These are phyloP conservation scores for Boechera retrofracta DNA, from an alignment of 345 rosid genomes.

Conservation along the genomic window DNA sequence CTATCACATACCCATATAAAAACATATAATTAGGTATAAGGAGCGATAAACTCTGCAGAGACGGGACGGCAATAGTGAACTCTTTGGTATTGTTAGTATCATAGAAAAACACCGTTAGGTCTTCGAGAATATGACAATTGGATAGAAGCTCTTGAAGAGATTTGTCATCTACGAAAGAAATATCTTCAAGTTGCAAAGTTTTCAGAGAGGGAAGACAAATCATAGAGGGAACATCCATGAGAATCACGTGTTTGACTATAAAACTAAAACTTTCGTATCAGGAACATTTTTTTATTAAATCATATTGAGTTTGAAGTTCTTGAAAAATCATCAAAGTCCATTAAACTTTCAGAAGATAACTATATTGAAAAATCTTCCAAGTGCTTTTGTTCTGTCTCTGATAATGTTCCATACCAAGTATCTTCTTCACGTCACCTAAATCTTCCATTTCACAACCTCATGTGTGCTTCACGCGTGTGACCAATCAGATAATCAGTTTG, in stretches of 20 bases:
- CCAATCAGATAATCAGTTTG: too few relatives aligned
- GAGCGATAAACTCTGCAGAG: conserved; percentile 7
- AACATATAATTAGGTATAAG: rapidly evolving
- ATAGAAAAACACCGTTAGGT: neutral
- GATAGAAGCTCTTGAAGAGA: neutral
- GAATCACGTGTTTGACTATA: neutral
- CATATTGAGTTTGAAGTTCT: too few relatives aligned
- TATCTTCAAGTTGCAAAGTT: neutral
- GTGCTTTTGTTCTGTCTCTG: too few relatives aligned
- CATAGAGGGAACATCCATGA: neutral
- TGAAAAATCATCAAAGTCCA: too few relatives aligned
- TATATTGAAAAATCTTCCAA: too few relatives aligned
- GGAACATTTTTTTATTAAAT: too few relatives aligned
- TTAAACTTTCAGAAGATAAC: too few relatives aligned
- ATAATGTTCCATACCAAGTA: too few relatives aligned
- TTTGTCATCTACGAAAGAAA: neutral
- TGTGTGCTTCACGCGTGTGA: too few relatives aligned
- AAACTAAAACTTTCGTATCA: too few relatives aligned
- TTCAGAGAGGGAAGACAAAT: conserved; percentile 20
- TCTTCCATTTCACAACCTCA: too few relatives aligned
- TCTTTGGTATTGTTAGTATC: neutral
- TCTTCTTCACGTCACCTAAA: too few relatives aligned
- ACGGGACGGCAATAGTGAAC: neutral
- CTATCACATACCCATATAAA: neutral
- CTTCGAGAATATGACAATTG: conserved; percentile 12